Evolutionary conservation across 768 basidiomycete species (phyloP).

Genomic region (Lentinula boryana): DNA sequence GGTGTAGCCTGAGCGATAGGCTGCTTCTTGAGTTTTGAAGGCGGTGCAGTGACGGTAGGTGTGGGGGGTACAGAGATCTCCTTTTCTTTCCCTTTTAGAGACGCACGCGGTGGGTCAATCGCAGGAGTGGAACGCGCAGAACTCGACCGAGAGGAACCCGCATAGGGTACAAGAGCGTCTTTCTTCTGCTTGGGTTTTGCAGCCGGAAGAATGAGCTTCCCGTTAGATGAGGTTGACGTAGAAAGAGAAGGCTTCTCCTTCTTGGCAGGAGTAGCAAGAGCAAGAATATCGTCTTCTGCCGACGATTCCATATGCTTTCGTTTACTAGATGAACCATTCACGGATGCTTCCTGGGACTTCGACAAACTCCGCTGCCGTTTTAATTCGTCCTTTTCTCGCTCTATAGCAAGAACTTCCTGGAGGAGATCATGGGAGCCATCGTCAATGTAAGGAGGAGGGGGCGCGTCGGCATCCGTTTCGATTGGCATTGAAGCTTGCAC

Average conservation of each 20-base stretch:
- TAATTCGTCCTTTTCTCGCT: conserved; percentile 57
- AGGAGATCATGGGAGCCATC: conserved; percentile 79
- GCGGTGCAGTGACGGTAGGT: conserved; percentile 20
- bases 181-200: conserved; percentile 44
- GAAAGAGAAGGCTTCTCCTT: conserved; percentile 42
- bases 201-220: conserved; percentile 10
- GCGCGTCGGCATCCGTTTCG: conserved; percentile 16
- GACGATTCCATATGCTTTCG: conserved; percentile 40
- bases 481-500: neutral
- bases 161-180: conserved; percentile 13
- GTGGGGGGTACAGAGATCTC: conserved; percentile 30
- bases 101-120: conserved; percentile 30
- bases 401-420: conserved; percentile 78
- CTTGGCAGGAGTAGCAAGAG: conserved; percentile 58
- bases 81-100: conserved; percentile 73
- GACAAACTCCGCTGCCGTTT: conserved; percentile 41
- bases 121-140: conserved; percentile 14
- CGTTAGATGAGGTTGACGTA: conserved; percentile 23
- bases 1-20: conserved; percentile 33
- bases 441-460: conserved; percentile 65
- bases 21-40: conserved; percentile 33
- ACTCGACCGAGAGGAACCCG: conserved; percentile 12
- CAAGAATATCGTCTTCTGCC: conserved; percentile 61
- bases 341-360: conserved; percentile 29
- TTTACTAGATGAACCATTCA: conserved; percentile 42